A percentile compares a stretch with the other conserved stretches of the same genome.
Conservation (phyloP, 2,329 filamentous ascomycete species). For the Sarocladium kiliense region DNA sequence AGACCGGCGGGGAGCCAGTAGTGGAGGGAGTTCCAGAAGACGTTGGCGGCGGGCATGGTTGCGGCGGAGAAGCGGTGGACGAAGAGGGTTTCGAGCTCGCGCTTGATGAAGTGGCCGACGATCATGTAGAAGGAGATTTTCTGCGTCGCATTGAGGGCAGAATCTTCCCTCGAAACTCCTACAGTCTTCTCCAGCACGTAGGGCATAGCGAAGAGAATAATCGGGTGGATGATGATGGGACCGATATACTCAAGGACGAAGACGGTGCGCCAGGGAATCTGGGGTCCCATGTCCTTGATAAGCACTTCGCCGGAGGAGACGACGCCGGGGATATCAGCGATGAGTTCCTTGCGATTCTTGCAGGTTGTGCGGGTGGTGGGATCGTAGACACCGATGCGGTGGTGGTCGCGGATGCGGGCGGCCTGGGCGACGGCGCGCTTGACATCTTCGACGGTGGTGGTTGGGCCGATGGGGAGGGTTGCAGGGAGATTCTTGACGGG, state of each 20-base stretch:
- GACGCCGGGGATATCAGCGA: conserved; percentile 45
- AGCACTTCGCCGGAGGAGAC: conserved; percentile 55
- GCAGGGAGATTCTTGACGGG: conserved; percentile 50
- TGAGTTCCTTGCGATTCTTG: conserved; percentile 53
- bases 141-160: conserved; percentile 61
- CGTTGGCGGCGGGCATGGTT: conserved; percentile 87
- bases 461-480: conserved; percentile 40
- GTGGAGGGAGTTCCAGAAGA: conserved; percentile 91
- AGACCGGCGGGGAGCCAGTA: conserved; percentile 86
- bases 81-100: conserved; percentile 90
- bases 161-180: neutral
- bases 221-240: conserved; percentile 79
- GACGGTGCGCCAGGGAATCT: conserved; percentile 89
- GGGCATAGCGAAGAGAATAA: conserved; percentile 66
- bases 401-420: conserved; percentile 48
- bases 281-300: conserved; percentile 88
- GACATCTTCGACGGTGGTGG: conserved; percentile 55
- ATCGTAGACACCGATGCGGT: conserved; percentile 59
- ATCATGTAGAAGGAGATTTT: conserved; percentile 70
- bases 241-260: conserved; percentile 95
- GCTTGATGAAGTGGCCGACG: conserved; percentile 83
- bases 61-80: conserved; percentile 91
- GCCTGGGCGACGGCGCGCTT: conserved; percentile 50
- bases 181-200: conserved; percentile 46
- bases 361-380: conserved; percentile 56